phyloP scores from a whole-genome alignment of 306 rosid species.

The Cucumis melo region DNA sequence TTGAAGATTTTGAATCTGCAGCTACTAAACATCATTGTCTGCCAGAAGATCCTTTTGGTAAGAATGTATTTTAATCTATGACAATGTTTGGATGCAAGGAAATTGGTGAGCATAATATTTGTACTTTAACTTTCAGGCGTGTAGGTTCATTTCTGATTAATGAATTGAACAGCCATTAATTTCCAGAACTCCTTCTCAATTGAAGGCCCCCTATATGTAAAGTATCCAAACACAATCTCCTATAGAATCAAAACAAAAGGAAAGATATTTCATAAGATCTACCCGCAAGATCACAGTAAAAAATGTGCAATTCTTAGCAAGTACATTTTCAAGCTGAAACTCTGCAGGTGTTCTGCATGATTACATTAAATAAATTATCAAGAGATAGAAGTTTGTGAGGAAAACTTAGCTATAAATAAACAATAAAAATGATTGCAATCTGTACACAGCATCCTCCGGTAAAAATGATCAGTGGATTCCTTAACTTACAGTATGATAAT shows the following conservation, averaged over 20 bases:
- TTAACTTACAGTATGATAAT: not conserved
- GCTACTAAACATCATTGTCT: not conserved
- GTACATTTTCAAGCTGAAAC: not conserved
- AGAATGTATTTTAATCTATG: not conserved
- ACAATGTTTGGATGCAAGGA: not conserved
- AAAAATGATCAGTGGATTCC: not conserved
- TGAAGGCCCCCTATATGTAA: not conserved
- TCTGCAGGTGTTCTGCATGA: not conserved
- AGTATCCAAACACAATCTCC: not conserved
- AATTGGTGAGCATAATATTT: not conserved
- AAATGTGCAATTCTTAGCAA: not conserved
- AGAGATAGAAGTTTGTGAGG: not conserved
- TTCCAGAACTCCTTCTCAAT: not conserved
- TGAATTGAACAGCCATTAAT: not conserved
- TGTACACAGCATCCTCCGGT: not conserved
- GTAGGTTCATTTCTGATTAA: not conserved
- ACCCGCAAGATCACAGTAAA: not conserved
- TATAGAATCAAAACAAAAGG: not conserved
- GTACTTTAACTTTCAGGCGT: not conserved
- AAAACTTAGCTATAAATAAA: not conserved
- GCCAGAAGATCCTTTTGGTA: not conserved
- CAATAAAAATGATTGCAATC: not conserved
- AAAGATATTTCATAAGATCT: not conserved
- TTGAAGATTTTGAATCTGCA: not conserved
- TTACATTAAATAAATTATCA: not conserved